Base-by-base conservation (phyloP, 1,284 basidiomycete genomes). In the Ustanciosporium gigantosporum region DNA sequence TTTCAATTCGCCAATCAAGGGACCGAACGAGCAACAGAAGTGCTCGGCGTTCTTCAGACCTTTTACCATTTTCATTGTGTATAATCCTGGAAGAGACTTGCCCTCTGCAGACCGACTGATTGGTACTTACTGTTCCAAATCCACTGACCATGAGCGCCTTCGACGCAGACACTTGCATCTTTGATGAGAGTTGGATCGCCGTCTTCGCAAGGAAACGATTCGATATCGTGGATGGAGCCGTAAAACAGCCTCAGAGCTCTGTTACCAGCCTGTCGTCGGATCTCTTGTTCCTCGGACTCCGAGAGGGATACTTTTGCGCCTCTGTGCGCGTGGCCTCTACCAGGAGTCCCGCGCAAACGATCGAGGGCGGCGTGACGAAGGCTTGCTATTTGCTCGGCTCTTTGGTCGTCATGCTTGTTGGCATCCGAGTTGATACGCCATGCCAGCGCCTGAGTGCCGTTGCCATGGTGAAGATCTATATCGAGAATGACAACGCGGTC, bases 351-450 rank as follows among this genome's bases (percentile, higher is more conserved):
- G 2, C 48, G 49, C 0, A 55, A 13, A 4, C 46, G 29, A 1
- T 64, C 59, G 5, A 64, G 40, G 3, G 60, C 60, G 20, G 50
- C 45, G 2, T 41, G 45, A 7, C 60, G 46, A 14, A 65, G 31
- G 17, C 45, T 41, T 3, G 57, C 46, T 11, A 71, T 49, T 4
- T 51, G 49, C n/a, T 70, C 68, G 15, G 51, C 42, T 13, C 74
- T 59, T 20, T 45, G 35, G 19, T 47, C 31, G 38, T 76, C 70
- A 25, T 46, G 41, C 32, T 57, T 40, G 27, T 49, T 86, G 0
- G 89, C 86, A 50, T 91, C 89, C 59, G 89, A 88, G 70, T 97
- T 97, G 57, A 96, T 88, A 38, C 89, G 86, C 90, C 91, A 95
- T 0, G 84, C 85, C 21, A 96, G 86, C 1, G 90, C 86, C 73